phyloP scores from a whole-genome alignment of 768 basidiomycete species.

The Xerocomellus amylosporus region DNA sequence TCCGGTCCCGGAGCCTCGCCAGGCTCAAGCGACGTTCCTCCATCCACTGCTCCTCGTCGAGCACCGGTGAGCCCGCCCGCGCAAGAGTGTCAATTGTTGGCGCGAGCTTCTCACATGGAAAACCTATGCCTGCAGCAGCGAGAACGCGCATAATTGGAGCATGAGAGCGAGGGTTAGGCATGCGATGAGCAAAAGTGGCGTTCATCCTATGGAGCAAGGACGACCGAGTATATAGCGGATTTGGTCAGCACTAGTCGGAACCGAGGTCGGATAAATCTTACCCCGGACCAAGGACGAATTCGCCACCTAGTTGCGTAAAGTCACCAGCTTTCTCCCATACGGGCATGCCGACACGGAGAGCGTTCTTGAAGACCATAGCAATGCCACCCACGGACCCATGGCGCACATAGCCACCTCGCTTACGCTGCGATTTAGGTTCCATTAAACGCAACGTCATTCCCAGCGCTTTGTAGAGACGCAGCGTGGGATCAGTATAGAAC shows the following conservation, averaged over 20 bases:
- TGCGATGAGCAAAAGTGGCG: slow-evolving; percentile 79
- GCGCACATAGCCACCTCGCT: slow-evolving; percentile 59
- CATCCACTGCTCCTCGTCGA: slow-evolving; percentile 36
- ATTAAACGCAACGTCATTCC: slow-evolving; percentile 64
- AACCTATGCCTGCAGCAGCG: slow-evolving; percentile 51
- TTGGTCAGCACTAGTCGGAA: neutral
- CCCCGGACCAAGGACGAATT: slow-evolving; percentile 76
- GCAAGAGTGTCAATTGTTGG: slow-evolving; percentile 1
- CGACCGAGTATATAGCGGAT: neutral
- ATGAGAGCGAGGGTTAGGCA: slow-evolving; percentile 74
- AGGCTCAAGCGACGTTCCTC: slow-evolving; percentile 34
- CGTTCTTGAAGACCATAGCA: slow-evolving; percentile 69
- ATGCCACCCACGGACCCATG: slow-evolving; percentile 66
- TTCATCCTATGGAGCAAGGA: slow-evolving; percentile 42
- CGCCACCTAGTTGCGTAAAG: slow-evolving; percentile 79
- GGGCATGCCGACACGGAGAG: slow-evolving; percentile 73
- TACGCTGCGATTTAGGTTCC: slow-evolving; percentile 41
- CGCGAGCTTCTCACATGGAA: slow-evolving; percentile 24
- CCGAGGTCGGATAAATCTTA: slow-evolving; percentile 38
- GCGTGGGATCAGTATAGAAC: slow-evolving; percentile 77
- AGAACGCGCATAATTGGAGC: slow-evolving; percentile 70
- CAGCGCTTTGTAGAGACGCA: slow-evolving; percentile 65
- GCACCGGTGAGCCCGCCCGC: slow-evolving; percentile 4
- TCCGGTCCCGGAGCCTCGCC: slow-evolving; percentile 31
- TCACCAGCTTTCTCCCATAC: slow-evolving; percentile 81